phyloP scores from a whole-genome alignment of 2,329 filamentous ascomycete genomes.

The Xylariomycetidae sp. region DNA sequence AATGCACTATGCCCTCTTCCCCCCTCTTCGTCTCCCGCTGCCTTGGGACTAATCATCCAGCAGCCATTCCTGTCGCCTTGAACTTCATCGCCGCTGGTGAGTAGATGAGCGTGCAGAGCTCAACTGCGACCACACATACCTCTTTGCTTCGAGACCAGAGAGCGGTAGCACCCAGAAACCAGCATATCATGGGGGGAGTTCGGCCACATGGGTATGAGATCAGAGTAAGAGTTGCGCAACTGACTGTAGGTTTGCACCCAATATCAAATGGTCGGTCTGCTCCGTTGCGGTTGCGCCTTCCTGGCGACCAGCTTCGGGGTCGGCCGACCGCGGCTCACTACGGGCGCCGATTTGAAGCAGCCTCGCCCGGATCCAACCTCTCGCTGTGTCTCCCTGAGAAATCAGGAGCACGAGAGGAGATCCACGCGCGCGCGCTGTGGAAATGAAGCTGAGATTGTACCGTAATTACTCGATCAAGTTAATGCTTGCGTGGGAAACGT shows the following conservation, averaged over 20 bases:
- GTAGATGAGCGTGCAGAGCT: constrained; percentile 42
- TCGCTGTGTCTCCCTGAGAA: constrained; percentile 8
- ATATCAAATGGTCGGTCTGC: constrained; percentile 29
- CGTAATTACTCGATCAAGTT: constrained; percentile 97
- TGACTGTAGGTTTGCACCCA: constrained; percentile 40
- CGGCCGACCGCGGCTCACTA: constrained; percentile 66
- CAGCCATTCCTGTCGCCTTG: constrained; percentile 73
- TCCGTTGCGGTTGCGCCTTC: constrained; percentile 3
- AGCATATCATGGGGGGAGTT: constrained; percentile 1
- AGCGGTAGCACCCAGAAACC: constrained; percentile 53
- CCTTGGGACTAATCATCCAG: constrained; percentile 24
- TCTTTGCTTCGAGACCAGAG: constrained; percentile 38
- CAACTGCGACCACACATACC: constrained; percentile 20
- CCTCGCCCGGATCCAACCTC: constrained; percentile 46
- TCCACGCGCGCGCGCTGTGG: constrained; percentile 28
- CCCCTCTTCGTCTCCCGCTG: constrained; percentile 9
- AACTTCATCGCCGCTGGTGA: constrained; percentile 92
- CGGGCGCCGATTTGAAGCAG: constrained; percentile 66
- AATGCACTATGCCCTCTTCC: too few species aligned
- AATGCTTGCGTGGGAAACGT: constrained; percentile 98
- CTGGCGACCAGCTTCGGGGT: constrained; percentile 7
- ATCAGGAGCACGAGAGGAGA: constrained; percentile 28
- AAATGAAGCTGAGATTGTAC: constrained; percentile 88
- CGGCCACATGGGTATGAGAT: constrained; percentile 9
- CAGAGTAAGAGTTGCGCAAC: constrained; percentile 22